A percentile compares a stretch with the other conserved stretches of the same genome.
Conservation (phyloP, 2,329 filamentous ascomycete species). For the Lasiodiplodia hormozganensis region DNA sequence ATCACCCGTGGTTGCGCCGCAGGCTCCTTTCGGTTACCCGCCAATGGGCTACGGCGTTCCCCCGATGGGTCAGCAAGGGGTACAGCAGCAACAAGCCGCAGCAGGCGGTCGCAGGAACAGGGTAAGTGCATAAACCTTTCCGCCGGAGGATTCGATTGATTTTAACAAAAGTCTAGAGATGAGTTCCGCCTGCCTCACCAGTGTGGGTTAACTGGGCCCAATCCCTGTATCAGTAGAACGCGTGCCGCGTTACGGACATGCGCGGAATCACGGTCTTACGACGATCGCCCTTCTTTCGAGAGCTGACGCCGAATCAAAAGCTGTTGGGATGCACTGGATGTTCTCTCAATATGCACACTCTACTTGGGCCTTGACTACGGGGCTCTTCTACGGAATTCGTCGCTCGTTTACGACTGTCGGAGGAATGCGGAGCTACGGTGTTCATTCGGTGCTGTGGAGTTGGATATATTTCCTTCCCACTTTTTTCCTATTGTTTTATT, state of each 20-base stretch:
- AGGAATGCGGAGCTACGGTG: constrained; percentile 25
- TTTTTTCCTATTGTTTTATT: constrained; percentile 1
- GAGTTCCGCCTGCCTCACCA: background rate
- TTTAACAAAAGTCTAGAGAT: constrained; percentile 5
- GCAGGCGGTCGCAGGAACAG: constrained; percentile 24
- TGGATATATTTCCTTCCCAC: constrained; percentile 20
- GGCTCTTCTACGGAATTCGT: constrained; percentile 13
- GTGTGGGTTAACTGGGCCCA: background rate
- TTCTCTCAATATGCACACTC: constrained; percentile 6
- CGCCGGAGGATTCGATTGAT: background rate
- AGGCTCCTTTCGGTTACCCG: constrained; percentile 22
- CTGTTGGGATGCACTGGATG: constrained; percentile 26
- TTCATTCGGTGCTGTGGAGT: constrained; percentile 28
- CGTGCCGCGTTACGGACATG: background rate
- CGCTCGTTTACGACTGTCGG: constrained; percentile 26
- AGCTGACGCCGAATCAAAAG: background rate
- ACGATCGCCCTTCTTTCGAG: constrained; percentile 1
- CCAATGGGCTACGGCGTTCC: constrained; percentile 26
- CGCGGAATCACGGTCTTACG: constrained; percentile 3
- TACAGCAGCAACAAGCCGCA: constrained; percentile 20
- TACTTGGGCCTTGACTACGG: background rate
- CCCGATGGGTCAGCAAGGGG: constrained; percentile 24
- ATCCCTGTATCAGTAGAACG: constrained; percentile 14
- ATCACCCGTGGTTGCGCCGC: constrained; percentile 16
- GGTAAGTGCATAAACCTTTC: constrained; percentile 3